phyloP scores from a whole-genome alignment of 768 basidiomycete species.

The Lactarius pseudohatsudake region DNA sequence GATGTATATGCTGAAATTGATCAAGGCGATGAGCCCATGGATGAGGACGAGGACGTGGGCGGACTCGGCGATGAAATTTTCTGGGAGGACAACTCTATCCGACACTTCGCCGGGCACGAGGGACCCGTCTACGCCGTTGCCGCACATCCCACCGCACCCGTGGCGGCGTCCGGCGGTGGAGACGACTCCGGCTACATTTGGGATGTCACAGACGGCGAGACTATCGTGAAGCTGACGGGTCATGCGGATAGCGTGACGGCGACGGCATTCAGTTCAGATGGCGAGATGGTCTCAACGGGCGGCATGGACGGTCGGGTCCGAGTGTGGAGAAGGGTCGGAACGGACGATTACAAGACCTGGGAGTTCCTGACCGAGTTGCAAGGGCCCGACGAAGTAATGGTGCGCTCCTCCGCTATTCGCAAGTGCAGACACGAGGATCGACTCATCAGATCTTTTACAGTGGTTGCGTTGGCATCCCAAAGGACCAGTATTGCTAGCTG shows the following conservation, averaged over 20 bases:
- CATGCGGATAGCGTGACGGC: constrained; percentile 90
- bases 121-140: constrained; percentile 84
- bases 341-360: constrained; percentile 75
- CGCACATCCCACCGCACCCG: constrained; percentile 75
- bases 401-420: constrained; percentile 36
- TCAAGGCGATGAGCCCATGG: constrained; percentile 70
- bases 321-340: constrained; percentile 85
- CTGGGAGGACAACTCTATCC: constrained; percentile 63
- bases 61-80: constrained; percentile 34
- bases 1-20: constrained; percentile 70
- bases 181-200: constrained; percentile 95
- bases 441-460: constrained; percentile 44
- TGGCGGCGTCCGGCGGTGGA: constrained; percentile 92
- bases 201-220: constrained; percentile 79
- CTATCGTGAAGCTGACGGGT: constrained; percentile 82
- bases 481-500: constrained; percentile 83
- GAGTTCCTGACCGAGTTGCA: constrained; percentile 92
- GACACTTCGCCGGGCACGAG: constrained; percentile 64
- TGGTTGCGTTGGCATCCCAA: constrained; percentile 97
- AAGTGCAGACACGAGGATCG: not conserved
- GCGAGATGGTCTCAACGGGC: constrained; percentile 91
- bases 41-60: constrained; percentile 49
- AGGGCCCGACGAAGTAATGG: constrained; percentile 95
- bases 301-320: constrained; percentile 98
- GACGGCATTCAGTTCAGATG: constrained; percentile 80